These are phyloP conservation scores for Gastrolobium villosum DNA, from an alignment of 306 rosid species.

Conservation along the genomic window DNA sequence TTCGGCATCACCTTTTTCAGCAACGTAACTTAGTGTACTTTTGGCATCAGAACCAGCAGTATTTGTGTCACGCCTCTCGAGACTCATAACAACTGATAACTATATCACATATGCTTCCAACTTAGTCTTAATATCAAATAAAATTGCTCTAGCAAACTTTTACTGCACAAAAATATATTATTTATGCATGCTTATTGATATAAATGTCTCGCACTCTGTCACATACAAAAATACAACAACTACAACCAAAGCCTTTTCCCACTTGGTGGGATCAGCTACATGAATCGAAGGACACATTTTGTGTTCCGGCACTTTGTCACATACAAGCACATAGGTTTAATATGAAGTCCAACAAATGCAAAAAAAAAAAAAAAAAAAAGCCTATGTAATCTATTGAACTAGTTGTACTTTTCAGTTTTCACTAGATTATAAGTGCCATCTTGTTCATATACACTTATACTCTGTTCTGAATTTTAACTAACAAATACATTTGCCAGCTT, in stretches of 20 bases:
- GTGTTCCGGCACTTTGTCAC: not conserved
- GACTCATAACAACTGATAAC: slow-evolving; percentile 65
- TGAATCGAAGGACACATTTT: not conserved
- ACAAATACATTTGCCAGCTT: too few species aligned
- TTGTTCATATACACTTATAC: too few species aligned
- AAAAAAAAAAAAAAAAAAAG: too few species aligned
- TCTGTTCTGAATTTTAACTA: too few species aligned
- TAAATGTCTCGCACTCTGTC: slow-evolving; percentile 22
- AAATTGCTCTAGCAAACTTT: slow-evolving; percentile 40
- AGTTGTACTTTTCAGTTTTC: too few species aligned
- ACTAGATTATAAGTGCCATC: too few species aligned
- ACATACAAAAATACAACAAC: too few species aligned
- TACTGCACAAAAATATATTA: not conserved
- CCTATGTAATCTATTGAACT: too few species aligned
- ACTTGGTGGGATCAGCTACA: too few species aligned
- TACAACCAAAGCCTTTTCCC: not conserved
- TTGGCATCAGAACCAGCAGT: slow-evolving; percentile 56
- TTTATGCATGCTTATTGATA: not conserved
- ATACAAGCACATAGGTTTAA: slow-evolving; percentile 29
- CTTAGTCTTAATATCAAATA: slow-evolving; percentile 47
- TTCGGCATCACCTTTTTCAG: slow-evolving; percentile 53
- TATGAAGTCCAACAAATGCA: not conserved
- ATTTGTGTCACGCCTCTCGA: slow-evolving; percentile 65
- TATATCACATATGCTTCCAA: slow-evolving; percentile 51
- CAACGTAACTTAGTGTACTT: slow-evolving; percentile 53